phyloP scores from a whole-genome alignment of 1,139 yeast genomes.

The Meyerozyma carpophila region DNA sequence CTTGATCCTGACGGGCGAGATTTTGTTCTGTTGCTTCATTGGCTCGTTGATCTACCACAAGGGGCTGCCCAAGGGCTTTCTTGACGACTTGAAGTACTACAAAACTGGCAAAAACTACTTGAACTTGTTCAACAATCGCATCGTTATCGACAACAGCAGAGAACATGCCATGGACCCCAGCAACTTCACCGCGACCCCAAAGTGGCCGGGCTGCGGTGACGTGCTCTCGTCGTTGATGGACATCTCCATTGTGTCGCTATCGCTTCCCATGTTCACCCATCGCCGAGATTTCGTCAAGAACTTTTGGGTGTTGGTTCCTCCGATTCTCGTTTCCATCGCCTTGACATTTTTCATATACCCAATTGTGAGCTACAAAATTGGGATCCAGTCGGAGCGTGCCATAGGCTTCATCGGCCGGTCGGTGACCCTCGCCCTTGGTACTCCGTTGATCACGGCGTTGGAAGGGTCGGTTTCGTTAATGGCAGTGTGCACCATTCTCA shows the following conservation, averaged over 20 bases:
- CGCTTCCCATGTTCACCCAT: conserved; percentile 75
- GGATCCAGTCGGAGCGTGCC: conserved; percentile 54
- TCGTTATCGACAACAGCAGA: conserved; percentile 25
- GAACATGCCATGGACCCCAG: conserved; percentile 13
- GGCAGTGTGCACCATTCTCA: conserved; percentile 74
- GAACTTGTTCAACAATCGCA: conserved; percentile 43
- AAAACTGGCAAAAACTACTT: conserved; percentile 68
- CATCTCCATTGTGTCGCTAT: conserved; percentile 66
- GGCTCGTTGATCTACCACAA: conserved; percentile 49
- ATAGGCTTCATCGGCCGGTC: conserved; percentile 77
- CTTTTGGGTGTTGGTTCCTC: conserved; percentile 53
- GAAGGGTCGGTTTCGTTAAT: conserved; percentile 68
- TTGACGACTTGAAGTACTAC: conserved; percentile 47
- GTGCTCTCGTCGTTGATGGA: conserved; percentile 67
- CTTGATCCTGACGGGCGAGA: conserved; percentile 54
- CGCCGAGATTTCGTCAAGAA: conserved; percentile 58
- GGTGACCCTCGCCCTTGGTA: conserved; percentile 76
- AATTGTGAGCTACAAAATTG: conserved; percentile 57
- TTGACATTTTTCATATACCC: conserved; percentile 68
- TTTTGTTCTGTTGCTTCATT: conserved; percentile 58
- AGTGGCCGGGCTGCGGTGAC: conserved; percentile 82
- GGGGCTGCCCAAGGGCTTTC: conserved; percentile 40
- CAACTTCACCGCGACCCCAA: conserved; percentile 27
- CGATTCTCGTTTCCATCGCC: conserved; percentile 52
- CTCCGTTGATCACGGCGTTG: conserved; percentile 61